phyloP scores from a whole-genome alignment of 129 eudicot genomes.

The Tagetes patula region DNA sequence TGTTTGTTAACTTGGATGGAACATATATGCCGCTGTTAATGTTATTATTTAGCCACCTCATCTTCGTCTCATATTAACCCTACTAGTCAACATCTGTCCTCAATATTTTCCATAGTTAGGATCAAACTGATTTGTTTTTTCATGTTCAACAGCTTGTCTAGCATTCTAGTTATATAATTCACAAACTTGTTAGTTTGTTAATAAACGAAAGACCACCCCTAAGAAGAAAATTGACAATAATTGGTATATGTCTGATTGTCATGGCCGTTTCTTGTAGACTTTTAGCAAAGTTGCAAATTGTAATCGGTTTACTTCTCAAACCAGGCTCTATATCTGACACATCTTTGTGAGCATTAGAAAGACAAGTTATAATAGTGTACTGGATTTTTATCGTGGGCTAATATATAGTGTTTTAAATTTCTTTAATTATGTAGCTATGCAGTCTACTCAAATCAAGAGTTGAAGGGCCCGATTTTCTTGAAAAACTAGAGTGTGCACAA shows the following conservation, averaged over 20 bases:
- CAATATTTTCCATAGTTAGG: not conserved
- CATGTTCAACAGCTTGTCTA: not conserved
- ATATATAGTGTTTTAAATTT: not conserved
- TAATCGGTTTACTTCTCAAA: not conserved
- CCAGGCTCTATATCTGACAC: not conserved
- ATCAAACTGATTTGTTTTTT: not conserved
- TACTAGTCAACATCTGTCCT: not conserved
- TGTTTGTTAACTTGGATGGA: no score
- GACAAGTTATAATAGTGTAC: not conserved
- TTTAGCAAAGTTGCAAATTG: not conserved
- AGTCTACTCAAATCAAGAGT: slow-evolving; percentile 78
- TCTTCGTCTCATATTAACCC: no score
- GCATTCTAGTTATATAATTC: no score
- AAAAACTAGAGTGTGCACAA: slow-evolving; percentile 82
- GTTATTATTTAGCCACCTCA: no score
- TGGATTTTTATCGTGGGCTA: not conserved
- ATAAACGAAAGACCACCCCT: not conserved
- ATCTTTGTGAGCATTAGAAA: not conserved
- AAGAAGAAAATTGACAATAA: not conserved
- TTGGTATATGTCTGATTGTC: not conserved
- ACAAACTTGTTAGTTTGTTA: no score
- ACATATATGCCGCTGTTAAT: no score
- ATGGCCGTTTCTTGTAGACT: not conserved
- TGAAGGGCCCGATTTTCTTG: slow-evolving; percentile 81
- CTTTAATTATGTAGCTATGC: slow-evolving; percentile 54